Base-by-base conservation (phyloP, 306 rosid genomes). In the Lotus japonicus region DNA sequence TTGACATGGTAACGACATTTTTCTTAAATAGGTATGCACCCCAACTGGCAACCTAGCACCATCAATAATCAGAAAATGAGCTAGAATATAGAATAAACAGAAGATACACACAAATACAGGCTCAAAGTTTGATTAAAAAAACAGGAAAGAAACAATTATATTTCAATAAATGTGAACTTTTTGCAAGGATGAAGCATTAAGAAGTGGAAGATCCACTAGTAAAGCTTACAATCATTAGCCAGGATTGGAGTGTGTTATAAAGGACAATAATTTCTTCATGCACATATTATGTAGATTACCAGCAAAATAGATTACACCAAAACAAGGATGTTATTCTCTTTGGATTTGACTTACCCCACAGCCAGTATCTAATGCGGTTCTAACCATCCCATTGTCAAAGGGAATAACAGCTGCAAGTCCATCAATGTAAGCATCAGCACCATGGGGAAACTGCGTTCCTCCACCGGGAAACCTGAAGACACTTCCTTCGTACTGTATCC, bases 391-490 rank as follows among this genome's bases (percentile, higher is more conserved):
- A 71, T 65, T 83, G 70, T 87, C 84, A 46, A 89, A 51, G 0
- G 95, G 97, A 54, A 90, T 84, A 72, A 84, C 90, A 72, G 81
- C 66, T 38, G 95, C 97, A 17, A 90, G 88, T 79, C 88, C 82
- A 52, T 82, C 68, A 64, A 90, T 87, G 72, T 90, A 90, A 28
- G 88, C 87, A 82, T 90, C 95, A 42, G 97, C 95, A 53, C 97
- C 97, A 3, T 79, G 78, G 45, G 95, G 95, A 84, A 90, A 88
- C 76, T 88, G 97, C 0, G 97, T 87, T 65, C 97, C 95, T 38
- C 97, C 95, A 75, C 95, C 90, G 0, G 97, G 95, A 66, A 90
- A 90, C 82, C 84, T 85, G 74, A 90, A 88, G 66, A 90, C 90
- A 73, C 80, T 84, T 52, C 97, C 97, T 79, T 88, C 97, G 43